A percentile compares a stretch with the other conserved stretches of the same genome.
These are phyloP conservation scores for Oryza meridionalis DNA, from an alignment of 176 grass and related monocot species.

Conservation along the genomic window DNA sequence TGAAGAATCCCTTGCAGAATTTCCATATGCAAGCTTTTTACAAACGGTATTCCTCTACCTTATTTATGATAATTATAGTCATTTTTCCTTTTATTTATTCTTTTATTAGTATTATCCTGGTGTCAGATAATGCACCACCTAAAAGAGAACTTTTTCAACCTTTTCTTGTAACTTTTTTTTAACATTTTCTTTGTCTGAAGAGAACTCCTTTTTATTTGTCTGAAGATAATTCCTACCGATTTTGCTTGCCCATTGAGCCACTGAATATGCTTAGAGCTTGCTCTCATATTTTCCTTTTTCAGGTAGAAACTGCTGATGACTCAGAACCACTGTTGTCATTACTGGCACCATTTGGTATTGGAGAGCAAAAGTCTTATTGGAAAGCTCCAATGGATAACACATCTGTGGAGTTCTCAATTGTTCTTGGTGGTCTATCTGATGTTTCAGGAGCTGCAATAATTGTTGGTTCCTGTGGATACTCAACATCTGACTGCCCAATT, in stretches of 20 bases:
- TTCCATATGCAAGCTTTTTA: conserved; percentile 87
- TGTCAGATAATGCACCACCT: conserved; percentile 25
- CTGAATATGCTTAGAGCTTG: conserved; percentile 29
- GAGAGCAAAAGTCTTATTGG: conserved; percentile 76
- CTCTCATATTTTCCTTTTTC: conserved; percentile 39
- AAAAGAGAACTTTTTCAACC: neutral
- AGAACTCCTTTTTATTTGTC: conserved; percentile 17
- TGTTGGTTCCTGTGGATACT: conserved; percentile 93
- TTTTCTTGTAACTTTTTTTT: conserved; percentile 2
- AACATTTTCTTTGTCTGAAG: conserved; percentile 14
- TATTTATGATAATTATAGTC: conserved; percentile 32
- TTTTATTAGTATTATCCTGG: conserved; percentile 25
- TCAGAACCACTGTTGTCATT: conserved; percentile 83
- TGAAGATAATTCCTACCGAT: conserved; percentile 30
- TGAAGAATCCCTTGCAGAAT: conserved; percentile 94
- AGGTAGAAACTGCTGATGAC: conserved; percentile 72
- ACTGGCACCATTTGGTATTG: conserved; percentile 79
- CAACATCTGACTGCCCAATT: conserved; percentile 76
- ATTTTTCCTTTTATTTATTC: conserved; percentile 33
- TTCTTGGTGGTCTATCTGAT: conserved; percentile 94
- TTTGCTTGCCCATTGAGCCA: conserved; percentile 5
- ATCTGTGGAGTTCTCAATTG: conserved; percentile 84
- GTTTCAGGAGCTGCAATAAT: conserved; percentile 82
- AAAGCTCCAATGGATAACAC: conserved; percentile 64
- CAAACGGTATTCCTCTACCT: conserved; percentile 62